Evolutionary conservation across 352 stramenopile genomes (phyloP).

Genomic region (Peronospora belbahrii): DNA sequence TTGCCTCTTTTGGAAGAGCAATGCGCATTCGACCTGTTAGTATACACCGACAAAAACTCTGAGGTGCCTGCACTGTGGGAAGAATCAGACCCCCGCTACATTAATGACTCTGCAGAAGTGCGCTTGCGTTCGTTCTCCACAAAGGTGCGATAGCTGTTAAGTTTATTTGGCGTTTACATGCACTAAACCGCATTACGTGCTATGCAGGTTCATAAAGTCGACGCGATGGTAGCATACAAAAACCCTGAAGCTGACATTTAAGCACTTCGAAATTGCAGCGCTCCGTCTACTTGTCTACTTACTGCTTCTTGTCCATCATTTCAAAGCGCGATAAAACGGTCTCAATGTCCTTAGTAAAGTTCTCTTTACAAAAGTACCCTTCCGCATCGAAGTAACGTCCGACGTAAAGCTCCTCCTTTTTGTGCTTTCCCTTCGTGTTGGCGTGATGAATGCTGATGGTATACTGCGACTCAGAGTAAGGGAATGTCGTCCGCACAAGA

Average conservation of each 20-base stretch:
- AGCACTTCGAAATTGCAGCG: slow-evolving; percentile 11
- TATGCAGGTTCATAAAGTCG: slow-evolving; percentile 93
- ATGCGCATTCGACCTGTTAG: slow-evolving; percentile 97
- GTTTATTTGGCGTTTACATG: slow-evolving; percentile 9
- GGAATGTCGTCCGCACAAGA: slow-evolving; percentile 62
- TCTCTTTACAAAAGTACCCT: slow-evolving; percentile 75
- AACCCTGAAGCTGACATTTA: slow-evolving; percentile 79
- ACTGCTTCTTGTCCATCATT: slow-evolving; percentile 73
- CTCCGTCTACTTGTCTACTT: slow-evolving; percentile 19
- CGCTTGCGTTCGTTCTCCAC: slow-evolving; percentile 97
- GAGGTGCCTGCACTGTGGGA: slow-evolving; percentile 94
- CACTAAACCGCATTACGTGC: slow-evolving; percentile 12
- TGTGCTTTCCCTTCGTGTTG: slow-evolving; percentile 28
- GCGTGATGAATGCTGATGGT: slow-evolving; percentile 47
- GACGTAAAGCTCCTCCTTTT: slow-evolving; percentile 68
- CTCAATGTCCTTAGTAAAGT: slow-evolving; percentile 64
- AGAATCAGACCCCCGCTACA: slow-evolving; percentile 96
- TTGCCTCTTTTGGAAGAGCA: slow-evolving; percentile 96
- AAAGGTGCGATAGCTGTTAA: slow-evolving; percentile 61
- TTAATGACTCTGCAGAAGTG: slow-evolving; percentile 96
- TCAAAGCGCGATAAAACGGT: slow-evolving; percentile 54
- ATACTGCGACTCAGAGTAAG: slow-evolving; percentile 70
- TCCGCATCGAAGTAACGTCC: slow-evolving; percentile 83
- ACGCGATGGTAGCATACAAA: slow-evolving; percentile 97
- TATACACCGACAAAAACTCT: slow-evolving; percentile 97